Conservation (phyloP, 768 basidiomycete genomes). For the Psilocybe tampanensis region DNA sequence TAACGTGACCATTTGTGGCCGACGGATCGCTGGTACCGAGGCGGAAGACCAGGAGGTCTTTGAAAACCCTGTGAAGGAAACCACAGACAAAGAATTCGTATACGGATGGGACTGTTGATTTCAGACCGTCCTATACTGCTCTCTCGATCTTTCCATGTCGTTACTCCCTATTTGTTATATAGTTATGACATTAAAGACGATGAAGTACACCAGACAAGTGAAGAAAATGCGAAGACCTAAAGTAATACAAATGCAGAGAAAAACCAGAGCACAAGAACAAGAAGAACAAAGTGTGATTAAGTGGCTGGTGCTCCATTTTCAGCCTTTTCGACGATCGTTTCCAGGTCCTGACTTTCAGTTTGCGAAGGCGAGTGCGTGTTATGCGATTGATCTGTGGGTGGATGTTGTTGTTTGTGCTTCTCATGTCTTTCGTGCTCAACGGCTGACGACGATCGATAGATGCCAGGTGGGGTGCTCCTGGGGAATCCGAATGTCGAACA, state of each 20-base stretch:
- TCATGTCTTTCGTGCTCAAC: constrained; percentile 33
- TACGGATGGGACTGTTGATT: constrained; percentile 76
- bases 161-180: not conserved
- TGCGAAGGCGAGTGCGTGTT: constrained; percentile 1
- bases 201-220: constrained; percentile 12
- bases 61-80: not conserved
- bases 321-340: constrained; percentile 32
- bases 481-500: constrained; percentile 45
- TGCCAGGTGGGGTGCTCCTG: constrained; percentile 18
- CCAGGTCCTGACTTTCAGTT: constrained; percentile 10
- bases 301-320: constrained; percentile 21
- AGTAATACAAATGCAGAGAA: no score
- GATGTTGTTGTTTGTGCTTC: no score
- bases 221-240: no score
- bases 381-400: constrained; percentile 5
- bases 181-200: constrained; percentile 16
- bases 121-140: constrained; percentile 5
- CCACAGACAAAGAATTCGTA: constrained; percentile 46
- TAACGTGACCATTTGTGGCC: constrained; percentile 69
- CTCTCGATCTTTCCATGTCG: not conserved
- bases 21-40: constrained; percentile 17
- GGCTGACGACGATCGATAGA: constrained; percentile 29
- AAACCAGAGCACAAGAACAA: not conserved
- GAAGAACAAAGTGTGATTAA: constrained; percentile 4
- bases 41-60: constrained; percentile 4